These are phyloP conservation scores for Whalleya microplaca DNA, from an alignment of 2,329 filamentous ascomycete genomes.

Conservation along the genomic window DNA sequence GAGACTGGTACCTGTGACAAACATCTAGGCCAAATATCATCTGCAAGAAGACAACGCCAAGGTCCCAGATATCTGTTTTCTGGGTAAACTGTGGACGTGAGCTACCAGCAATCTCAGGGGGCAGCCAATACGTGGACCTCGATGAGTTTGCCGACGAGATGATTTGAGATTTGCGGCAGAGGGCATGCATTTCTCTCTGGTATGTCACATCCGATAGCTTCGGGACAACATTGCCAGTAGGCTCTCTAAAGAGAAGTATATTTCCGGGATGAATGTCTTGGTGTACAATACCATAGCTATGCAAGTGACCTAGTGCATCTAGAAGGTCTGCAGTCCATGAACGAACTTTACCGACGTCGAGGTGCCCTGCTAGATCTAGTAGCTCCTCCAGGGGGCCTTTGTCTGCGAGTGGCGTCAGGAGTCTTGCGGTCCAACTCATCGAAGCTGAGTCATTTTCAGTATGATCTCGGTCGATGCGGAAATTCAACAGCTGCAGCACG, in stretches of 20 bases:
- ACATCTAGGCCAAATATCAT: slow-evolving; percentile 89
- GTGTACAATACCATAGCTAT: slow-evolving; percentile 82
- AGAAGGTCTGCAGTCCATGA: slow-evolving; percentile 92
- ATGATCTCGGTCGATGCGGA: slow-evolving; percentile 68
- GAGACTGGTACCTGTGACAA: slow-evolving; percentile 77
- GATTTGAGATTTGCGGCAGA: slow-evolving; percentile 57
- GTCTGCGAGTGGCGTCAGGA: slow-evolving; percentile 77
- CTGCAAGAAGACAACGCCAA: slow-evolving; percentile 88
- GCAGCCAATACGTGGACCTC: slow-evolving; percentile 80
- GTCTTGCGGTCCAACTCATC: slow-evolving; percentile 70
- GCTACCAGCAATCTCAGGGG: slow-evolving; percentile 72
- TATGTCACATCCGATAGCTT: slow-evolving; percentile 78
- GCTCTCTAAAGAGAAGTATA: slow-evolving; percentile 73
- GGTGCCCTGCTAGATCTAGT: slow-evolving; percentile 74
- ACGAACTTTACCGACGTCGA: slow-evolving; percentile 76
- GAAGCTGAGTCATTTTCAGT: slow-evolving; percentile 43
- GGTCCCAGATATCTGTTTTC: slow-evolving; percentile 94
- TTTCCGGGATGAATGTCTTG: slow-evolving; percentile 81
- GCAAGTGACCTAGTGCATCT: slow-evolving; percentile 84
- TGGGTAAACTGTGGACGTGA: slow-evolving; percentile 66
- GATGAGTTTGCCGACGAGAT: slow-evolving; percentile 61
- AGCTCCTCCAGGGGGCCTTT: slow-evolving; percentile 83
- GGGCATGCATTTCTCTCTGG: slow-evolving; percentile 67
- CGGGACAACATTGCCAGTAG: slow-evolving; percentile 69
- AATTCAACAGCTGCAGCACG: slow-evolving; percentile 79